Evolutionary conservation across 345 rosid genomes (phyloP), one percentile per base, ranked within the genome.

Genomic region (Hibiscus mutabilis): DNA sequence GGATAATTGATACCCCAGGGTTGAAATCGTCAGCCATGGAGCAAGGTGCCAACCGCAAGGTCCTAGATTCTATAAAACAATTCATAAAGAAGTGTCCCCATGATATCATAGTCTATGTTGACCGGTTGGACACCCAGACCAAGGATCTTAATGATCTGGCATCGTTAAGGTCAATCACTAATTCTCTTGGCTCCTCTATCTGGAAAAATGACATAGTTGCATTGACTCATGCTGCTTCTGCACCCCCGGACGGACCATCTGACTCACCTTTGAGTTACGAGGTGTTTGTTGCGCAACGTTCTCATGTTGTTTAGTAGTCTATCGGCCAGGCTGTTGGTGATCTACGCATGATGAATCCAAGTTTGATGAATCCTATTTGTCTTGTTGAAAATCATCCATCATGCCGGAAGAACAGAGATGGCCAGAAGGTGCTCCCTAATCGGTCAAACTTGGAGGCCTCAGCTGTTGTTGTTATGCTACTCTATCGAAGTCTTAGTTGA

Each of bases 211-310:
- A 89, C 55, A 82, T 94, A 68, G 95, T 91, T 71, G 84, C 92
- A 70, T 83, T 94, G 72, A 94, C 98, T 66, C 97, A 94, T 82
- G 95, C 88, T 73, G 92, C 96, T 79, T 90, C 98, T 52, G 96
- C 98, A 40, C 97, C 96, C 66, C 96, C 98, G 6, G 98, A 94
- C 73, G 97, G 96, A 63, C 98, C 98, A 19, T 83, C 93, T 42
- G 97, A 96, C 70, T 79, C 84, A 29, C 96, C 97, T 59, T 80
- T 91, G 82, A 87, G 90, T 83, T 94, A 91, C 66, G 98, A 91
- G 62, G 92, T 84, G 60, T 94, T 87, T 84, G 92, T 94, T 66
- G 88, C 97, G 70, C 97, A 94, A 70, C 89, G 97, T 71, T 94
- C 98, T 31, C 95, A 87, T 73, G 83, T 88, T 80, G 93, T 88